These are phyloP conservation scores for Penicillium ochrochloron DNA, from an alignment of 495 filamentous ascomycete genomes.

Conservation along the genomic window DNA sequence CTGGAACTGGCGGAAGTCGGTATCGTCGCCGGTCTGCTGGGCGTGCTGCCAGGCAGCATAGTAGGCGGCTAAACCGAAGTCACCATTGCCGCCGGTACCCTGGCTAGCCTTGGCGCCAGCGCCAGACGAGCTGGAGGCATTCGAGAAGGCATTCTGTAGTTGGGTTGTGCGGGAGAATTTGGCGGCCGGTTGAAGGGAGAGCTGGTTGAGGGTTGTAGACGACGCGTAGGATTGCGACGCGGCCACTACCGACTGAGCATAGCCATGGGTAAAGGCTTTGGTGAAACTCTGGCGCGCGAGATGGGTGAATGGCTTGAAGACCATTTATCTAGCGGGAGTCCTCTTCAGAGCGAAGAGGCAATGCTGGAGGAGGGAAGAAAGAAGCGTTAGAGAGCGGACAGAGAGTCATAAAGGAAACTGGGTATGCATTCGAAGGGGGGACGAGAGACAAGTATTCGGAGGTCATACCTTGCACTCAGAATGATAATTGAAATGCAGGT, in stretches of 20 bases:
- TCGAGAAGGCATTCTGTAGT: slow-evolving; percentile 75
- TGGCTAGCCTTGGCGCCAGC: slow-evolving; percentile 53
- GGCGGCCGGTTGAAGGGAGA: slow-evolving; percentile 54
- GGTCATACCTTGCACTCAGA: slow-evolving; percentile 55
- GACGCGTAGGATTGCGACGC: slow-evolving; percentile 89
- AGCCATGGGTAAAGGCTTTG: slow-evolving; percentile 96
- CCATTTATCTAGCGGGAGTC: slow-evolving; percentile 71
- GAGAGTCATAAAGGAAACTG: neutral
- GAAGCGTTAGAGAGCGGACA: neutral
- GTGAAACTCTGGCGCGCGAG: slow-evolving; percentile 96
- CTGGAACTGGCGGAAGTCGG: slow-evolving; percentile 90
- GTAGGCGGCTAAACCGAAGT: slow-evolving; percentile 77
- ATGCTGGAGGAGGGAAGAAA: slow-evolving; percentile 31
- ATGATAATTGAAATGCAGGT: slow-evolving; percentile 58
- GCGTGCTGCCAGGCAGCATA: slow-evolving; percentile 85
- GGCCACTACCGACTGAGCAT: slow-evolving; percentile 96
- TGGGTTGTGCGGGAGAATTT: slow-evolving; percentile 68
- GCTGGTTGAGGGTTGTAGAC: slow-evolving; percentile 60
- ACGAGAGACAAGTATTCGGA: neutral
- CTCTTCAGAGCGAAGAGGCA: slow-evolving; percentile 57
- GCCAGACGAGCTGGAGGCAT: slow-evolving; percentile 53
- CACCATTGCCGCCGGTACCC: slow-evolving; percentile 47
- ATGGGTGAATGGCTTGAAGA: slow-evolving; percentile 80
- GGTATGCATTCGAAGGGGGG: neutral
- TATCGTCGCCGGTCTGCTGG: slow-evolving; percentile 69